Evolutionary conservation across 2,329 filamentous ascomycete species (phyloP).

Genomic region (Scleromitrula shiraiana): DNA sequence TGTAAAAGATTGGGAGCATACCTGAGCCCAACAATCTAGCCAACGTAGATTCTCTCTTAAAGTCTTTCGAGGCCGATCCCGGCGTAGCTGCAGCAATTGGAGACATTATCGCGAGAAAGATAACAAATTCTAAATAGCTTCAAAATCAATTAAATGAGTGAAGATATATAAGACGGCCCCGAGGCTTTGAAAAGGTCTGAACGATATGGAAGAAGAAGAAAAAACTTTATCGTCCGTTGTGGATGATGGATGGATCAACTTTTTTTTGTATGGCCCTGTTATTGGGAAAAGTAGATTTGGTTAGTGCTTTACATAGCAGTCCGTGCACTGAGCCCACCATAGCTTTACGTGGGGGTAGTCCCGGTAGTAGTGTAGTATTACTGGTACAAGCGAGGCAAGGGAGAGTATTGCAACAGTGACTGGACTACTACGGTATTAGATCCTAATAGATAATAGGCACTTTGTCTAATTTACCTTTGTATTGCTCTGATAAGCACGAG

Average conservation of each 20-base stretch:
- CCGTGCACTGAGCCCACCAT: too few species aligned
- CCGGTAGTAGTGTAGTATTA: too few species aligned
- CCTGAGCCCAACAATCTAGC: conserved; percentile 89
- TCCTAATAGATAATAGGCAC: too few species aligned
- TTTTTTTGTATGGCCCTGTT: conserved; percentile 6
- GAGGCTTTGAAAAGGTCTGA: background rate
- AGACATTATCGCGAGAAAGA: conserved; percentile 13
- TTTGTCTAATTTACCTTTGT: too few species aligned
- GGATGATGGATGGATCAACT: conserved; percentile 2
- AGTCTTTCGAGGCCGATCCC: conserved; percentile 38
- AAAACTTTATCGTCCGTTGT: conserved; percentile 5
- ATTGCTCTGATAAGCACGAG: too few species aligned
- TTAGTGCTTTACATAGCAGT: too few species aligned
- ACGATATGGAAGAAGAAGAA: background rate
- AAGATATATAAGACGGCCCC: background rate
- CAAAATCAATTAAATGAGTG: conserved; percentile 9
- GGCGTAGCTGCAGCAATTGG: conserved; percentile 32
- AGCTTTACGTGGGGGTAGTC: too few species aligned
- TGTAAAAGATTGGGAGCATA: conserved; percentile 36
- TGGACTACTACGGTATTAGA: too few species aligned
- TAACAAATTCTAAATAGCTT: background rate
- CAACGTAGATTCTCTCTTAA: conserved; percentile 80
- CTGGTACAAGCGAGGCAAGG: too few species aligned
- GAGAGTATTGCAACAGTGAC: too few species aligned
- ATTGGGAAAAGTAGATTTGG: too few species aligned